Conservation (phyloP, 2,329 filamentous ascomycete species). For the Colletotrichum noveboracense region DNA sequence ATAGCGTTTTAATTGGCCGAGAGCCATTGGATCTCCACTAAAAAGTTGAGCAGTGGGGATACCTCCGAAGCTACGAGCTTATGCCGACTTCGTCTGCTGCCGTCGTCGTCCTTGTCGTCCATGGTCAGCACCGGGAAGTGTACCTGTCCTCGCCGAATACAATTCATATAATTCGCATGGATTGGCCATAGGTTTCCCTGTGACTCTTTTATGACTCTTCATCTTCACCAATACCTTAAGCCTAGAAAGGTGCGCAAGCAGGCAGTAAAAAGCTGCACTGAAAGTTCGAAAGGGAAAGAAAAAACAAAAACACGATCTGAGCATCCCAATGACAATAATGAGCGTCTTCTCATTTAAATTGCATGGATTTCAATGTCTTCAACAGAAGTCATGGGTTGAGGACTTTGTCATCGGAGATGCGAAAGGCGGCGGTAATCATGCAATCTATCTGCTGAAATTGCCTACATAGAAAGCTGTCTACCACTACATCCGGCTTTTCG, state of each 20-base stretch:
- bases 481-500: conserved; percentile 1
- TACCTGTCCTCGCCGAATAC: not conserved
- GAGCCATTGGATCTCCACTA: not conserved
- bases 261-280: not conserved
- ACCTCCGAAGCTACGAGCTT: not conserved
- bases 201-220: not conserved
- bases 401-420: not conserved
- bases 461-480: conserved; percentile 19
- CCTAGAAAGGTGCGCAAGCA: not conserved
- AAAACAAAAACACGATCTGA: not conserved
- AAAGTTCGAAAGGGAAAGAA: not conserved
- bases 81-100: not conserved
- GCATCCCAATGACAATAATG: not conserved
- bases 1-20: not conserved
- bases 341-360: not conserved
- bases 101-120: not conserved
- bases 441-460: conserved; percentile 17
- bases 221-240: not conserved
- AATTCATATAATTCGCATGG: not conserved
- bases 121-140: not conserved
- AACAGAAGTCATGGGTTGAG: not conserved
- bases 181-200: not conserved
- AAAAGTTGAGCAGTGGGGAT: not conserved
- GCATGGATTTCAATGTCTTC: not conserved
- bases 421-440: not conserved